Base-by-base conservation (phyloP, 352 stramenopile species). In the Globisporangium iwayamae region DNA sequence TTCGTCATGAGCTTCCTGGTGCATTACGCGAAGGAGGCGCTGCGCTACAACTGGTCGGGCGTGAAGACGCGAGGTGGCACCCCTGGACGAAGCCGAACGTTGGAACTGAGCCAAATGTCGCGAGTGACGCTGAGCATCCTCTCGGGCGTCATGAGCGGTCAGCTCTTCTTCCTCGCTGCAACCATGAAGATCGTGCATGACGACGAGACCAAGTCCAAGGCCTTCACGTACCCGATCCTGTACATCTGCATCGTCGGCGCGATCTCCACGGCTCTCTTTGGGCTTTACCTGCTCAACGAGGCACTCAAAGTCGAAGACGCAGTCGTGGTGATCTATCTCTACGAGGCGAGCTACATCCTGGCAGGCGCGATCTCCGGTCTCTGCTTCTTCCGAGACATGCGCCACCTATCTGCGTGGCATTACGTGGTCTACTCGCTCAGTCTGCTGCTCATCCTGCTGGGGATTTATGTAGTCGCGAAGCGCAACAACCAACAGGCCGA, bases 361-460 rank as follows among this genome's bases (percentile, higher is more conserved):
- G 56, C 76, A 7, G 85, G 85, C 9, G 85, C 85, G 1, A 75
- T 94, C 67, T 94, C 85, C 1, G 85, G 85, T 0, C 68, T 94
- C 10, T 90, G 83, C 59, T 92, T 94, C 69, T 94, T 94, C 63
- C 72, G 75, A 25, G 85, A 94, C 66, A 92, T 94, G 85, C 76
- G 77, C 11, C 59, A 83, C 53, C 57, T 92, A 38, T 69, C 71
- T 30, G 58, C 71, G 7, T 90, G 83, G 82, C 82, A 90, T 60
- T 91, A 88, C 65, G 71, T 88, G 32, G 71, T 91, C 9, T 93
- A 93, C 48, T 85, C 80, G 11, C 66, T 90, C 3, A 91, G 85
- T 62, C 70, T 93, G 22, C 55, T 75, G 62, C 62, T 89, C 34
- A 93, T 93, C 66, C 56, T 93, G 32, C 28, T 89, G 16, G 85